A percentile compares a stretch with the other conserved stretches of the same genome.
Evolutionary conservation across 140 eudicot genomes (phyloP).

Genomic region (Flaveria floridana): DNA sequence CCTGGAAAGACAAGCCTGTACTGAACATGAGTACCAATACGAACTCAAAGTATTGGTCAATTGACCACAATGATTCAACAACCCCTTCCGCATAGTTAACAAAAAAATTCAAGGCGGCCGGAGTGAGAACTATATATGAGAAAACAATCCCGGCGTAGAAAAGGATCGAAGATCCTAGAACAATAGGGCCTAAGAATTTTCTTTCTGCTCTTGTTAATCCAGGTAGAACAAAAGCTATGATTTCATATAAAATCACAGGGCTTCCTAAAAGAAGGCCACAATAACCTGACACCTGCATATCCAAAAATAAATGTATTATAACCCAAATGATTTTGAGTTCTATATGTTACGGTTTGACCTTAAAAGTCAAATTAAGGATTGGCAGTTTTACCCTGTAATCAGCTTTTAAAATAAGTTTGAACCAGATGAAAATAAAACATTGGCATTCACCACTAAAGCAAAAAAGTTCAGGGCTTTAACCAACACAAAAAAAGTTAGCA

Average conservation of each 20-base stretch:
- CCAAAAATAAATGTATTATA: neutral
- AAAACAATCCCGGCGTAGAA: slow-evolving; percentile 77
- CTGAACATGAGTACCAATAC: slow-evolving; percentile 95
- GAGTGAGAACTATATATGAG: slow-evolving; percentile 87
- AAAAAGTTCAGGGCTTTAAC: neutral
- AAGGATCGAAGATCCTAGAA: slow-evolving; percentile 84
- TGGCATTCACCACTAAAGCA: neutral
- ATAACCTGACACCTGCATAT: slow-evolving; percentile 89
- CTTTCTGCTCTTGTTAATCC: slow-evolving; percentile 86
- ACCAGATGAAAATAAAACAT: neutral
- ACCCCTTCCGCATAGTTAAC: slow-evolving; percentile 94
- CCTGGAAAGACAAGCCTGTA: slow-evolving; percentile 99
- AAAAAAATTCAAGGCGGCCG: slow-evolving; percentile 93
- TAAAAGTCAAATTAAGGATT: neutral
- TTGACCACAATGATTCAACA: slow-evolving; percentile 96
- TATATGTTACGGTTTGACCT: slow-evolving; percentile 1
- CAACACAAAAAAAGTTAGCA: neutral
- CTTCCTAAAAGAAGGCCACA: slow-evolving; percentile 94
- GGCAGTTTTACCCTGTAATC: neutral
- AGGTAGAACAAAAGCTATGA: slow-evolving; percentile 89
- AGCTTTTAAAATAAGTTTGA: neutral
- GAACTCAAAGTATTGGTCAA: slow-evolving; percentile 95
- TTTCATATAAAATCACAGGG: slow-evolving; percentile 92
- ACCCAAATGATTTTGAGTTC: neutral
- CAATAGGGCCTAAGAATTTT: slow-evolving; percentile 85